Base-by-base conservation (phyloP, 176 grass and related monocot genomes). In the Chrysopogon serrulatus region DNA sequence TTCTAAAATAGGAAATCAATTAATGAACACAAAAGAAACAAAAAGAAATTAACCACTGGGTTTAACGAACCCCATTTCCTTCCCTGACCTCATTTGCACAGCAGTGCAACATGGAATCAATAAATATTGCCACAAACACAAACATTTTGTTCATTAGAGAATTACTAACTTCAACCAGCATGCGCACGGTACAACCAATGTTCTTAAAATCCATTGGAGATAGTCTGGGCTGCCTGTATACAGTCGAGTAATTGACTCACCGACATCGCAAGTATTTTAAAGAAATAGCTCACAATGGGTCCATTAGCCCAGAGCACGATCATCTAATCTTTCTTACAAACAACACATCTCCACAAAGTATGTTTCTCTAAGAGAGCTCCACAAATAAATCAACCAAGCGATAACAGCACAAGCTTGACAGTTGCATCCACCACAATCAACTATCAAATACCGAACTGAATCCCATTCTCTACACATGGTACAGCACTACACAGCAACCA, bases 401-500 rank as follows among this genome's bases (percentile, higher is more conserved):
- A 85, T 16, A 65, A 44, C 42, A 21, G 17, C 28, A 64, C n/a
- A 79, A 49, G 23, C 28, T 45, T 39, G 13, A 28, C 39, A 72
- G 72, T 51, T 19, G 54, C 39, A 72, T 78, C 23, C n/a, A 71
- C 61, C 32, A 69, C 6, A 32, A 65, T 31, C 42, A 78, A 61
- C 74, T 49, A 79, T 2, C 30, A 17, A 68, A 23, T 40, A 40
- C 35, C 4, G 1, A 42, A 54, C 40, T 26, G 14, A 26, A 80
- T 24, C 1, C 17, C 6, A n/a, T 47, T 19, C 31, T 60, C 67
- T 65, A 65, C 43, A 8, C 43, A 73, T 39, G 54, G 57, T 13
- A 41, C n/a, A n/a, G n/a, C n/a, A n/a, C n/a, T n/a, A n/a, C 44
- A 80, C 30, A n/a, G 76, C 76, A 86, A 39, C 54, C 62, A 24